These are phyloP conservation scores for Stephanodiscus minutulus DNA, from an alignment of 108 stramenopile species.

Conservation along the genomic window DNA sequence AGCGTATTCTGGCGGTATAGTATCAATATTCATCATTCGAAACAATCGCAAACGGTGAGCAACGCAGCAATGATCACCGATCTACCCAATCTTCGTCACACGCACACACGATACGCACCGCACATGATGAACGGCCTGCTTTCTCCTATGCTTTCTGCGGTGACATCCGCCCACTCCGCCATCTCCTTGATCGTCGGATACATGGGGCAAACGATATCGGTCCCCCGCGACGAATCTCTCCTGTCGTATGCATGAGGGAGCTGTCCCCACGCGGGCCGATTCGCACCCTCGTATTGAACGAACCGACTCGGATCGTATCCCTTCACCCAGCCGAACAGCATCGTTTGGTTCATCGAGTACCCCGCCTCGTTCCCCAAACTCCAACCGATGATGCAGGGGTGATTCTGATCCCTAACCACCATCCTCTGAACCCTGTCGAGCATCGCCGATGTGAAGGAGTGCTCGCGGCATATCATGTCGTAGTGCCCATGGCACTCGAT, in stretches of 20 bases:
- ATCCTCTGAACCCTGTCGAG: slow-evolving; percentile 76
- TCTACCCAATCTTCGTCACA: background rate
- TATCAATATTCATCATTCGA: background rate
- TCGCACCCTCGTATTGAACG: slow-evolving; percentile 76
- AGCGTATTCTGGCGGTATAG: slow-evolving; percentile 30
- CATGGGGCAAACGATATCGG: slow-evolving; percentile 97
- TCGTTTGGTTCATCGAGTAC: slow-evolving; percentile 64
- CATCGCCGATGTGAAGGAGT: slow-evolving; percentile 63
- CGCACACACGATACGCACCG: slow-evolving; percentile 56
- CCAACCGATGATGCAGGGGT: slow-evolving; percentile 91
- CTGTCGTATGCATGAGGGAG: slow-evolving; percentile 51
- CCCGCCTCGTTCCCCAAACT: slow-evolving; percentile 94
- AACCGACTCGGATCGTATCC: slow-evolving; percentile 78
- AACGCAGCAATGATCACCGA: background rate
- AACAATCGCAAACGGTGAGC: background rate
- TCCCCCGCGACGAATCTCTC: slow-evolving; percentile 68
- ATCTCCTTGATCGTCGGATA: slow-evolving; percentile 78
- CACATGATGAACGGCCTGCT: slow-evolving; percentile 91
- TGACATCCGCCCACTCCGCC: slow-evolving; percentile 52
- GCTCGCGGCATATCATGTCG: slow-evolving; percentile 72
- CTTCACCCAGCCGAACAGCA: slow-evolving; percentile 57
- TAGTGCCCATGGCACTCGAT: slow-evolving; percentile 95
- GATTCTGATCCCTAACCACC: slow-evolving; percentile 89
- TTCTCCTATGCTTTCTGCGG: slow-evolving; percentile 50
- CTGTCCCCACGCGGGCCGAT: slow-evolving; percentile 35